phyloP scores from a whole-genome alignment of 2,329 filamentous ascomycete genomes.

The Niveomyces coronatus region DNA sequence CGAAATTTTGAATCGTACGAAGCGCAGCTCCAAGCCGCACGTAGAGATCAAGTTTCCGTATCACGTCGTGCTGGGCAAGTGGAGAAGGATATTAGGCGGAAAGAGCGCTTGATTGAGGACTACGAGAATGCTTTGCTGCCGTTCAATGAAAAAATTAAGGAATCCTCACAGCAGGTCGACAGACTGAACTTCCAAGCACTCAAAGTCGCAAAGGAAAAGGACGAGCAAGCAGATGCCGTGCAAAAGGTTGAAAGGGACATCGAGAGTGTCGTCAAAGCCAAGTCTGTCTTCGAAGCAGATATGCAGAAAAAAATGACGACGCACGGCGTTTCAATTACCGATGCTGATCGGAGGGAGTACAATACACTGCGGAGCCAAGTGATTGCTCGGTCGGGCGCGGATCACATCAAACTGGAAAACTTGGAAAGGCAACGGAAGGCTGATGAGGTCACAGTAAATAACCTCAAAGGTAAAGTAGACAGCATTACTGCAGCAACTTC shows the following conservation, averaged over 20 bases:
- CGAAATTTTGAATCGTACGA: slow-evolving; percentile 83
- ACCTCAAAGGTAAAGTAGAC: slow-evolving; percentile 79
- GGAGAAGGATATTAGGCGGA: slow-evolving; percentile 76
- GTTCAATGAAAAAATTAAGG: slow-evolving; percentile 81
- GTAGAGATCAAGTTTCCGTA: slow-evolving; percentile 70
- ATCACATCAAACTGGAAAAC: slow-evolving; percentile 75
- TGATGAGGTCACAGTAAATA: slow-evolving; percentile 83
- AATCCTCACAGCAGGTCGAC: slow-evolving; percentile 61
- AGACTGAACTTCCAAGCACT: slow-evolving; percentile 58
- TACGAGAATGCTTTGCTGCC: slow-evolving; percentile 78
- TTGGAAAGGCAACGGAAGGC: slow-evolving; percentile 83
- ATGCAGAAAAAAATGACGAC: slow-evolving; percentile 78
- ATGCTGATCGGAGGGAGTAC: slow-evolving; percentile 82
- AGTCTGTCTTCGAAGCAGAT: slow-evolving; percentile 78
- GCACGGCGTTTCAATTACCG: slow-evolving; percentile 76
- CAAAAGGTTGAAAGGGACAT: slow-evolving; percentile 73
- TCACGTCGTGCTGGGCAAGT: slow-evolving; percentile 67
- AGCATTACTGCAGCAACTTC: slow-evolving; percentile 62
- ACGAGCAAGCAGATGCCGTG: slow-evolving; percentile 57
- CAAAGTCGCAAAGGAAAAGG: slow-evolving; percentile 64
- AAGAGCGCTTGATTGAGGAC: slow-evolving; percentile 80
- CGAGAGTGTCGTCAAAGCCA: slow-evolving; percentile 76
- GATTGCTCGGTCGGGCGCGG: slow-evolving; percentile 67
- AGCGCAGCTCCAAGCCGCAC: slow-evolving; percentile 66
- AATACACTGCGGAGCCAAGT: slow-evolving; percentile 76